These are phyloP conservation scores for Moricandia moricandioides DNA, from an alignment of 345 rosid genomes.

Conservation along the genomic window DNA sequence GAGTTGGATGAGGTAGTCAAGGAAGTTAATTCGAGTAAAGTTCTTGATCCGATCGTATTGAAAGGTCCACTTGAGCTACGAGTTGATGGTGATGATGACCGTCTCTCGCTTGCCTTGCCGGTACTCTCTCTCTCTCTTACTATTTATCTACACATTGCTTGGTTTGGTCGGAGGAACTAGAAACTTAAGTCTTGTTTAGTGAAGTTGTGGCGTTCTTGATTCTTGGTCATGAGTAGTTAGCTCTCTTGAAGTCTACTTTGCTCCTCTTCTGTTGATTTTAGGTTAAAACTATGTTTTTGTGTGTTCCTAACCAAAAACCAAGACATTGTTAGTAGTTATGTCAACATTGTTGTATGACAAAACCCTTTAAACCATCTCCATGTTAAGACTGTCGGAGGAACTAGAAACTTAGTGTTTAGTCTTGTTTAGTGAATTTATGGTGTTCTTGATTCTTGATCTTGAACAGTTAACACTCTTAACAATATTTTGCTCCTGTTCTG, in stretches of 20 bases:
- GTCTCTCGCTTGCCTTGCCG: constrained; percentile 55
- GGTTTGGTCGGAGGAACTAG: background rate
- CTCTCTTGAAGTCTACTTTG: background rate
- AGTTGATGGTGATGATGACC: constrained; percentile 37
- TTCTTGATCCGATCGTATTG: constrained; percentile 47
- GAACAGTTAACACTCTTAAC: background rate
- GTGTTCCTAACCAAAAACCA: background rate
- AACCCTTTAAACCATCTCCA: too few relatives aligned
- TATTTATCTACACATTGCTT: background rate
- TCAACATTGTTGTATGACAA: background rate
- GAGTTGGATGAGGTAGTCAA: constrained; percentile 42
- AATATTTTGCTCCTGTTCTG: background rate
- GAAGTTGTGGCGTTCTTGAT: background rate
- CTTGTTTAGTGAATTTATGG: background rate
- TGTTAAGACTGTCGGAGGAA: background rate
- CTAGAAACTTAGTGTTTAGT: background rate
- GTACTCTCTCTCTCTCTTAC: constrained; percentile 30
- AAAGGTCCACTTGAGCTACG: constrained; percentile 69
- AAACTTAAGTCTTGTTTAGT: background rate
- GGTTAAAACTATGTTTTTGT: background rate
- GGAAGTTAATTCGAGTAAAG: constrained; percentile 40
- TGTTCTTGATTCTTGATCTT: background rate
- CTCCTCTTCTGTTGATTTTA: constrained; percentile 1
- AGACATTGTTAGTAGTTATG: background rate
- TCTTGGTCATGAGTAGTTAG: background rate